Conservation (phyloP, 2,329 filamentous ascomycete species). For the Colletotrichum coccodes region DNA sequence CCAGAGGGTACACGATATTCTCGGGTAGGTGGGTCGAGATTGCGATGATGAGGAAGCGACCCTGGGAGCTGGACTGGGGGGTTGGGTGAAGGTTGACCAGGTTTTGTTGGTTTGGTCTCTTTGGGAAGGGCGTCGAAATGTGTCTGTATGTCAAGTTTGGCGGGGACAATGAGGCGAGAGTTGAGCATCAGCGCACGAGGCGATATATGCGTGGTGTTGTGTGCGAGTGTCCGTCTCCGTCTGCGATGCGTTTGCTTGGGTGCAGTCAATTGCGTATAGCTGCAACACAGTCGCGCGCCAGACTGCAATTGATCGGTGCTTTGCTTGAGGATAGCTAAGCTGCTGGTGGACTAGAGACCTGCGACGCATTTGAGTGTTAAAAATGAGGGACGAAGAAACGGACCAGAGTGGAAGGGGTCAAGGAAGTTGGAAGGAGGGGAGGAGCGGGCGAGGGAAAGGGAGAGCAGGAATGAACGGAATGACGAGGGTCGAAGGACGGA, state of each 20-base stretch:
- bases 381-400: conserved; percentile 18
- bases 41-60: conserved; percentile 31
- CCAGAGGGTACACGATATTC: conserved; percentile 29
- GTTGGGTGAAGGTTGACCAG: conserved; percentile 15
- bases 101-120: conserved; percentile 24
- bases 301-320: conserved; percentile 8
- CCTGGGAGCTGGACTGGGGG: conserved; percentile 19
- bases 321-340: conserved; percentile 10
- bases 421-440: conserved; percentile 17
- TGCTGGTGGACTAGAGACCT: conserved; percentile 8
- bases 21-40: conserved; percentile 31
- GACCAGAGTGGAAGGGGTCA: conserved; percentile 24
- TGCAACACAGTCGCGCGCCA: conserved; percentile 9
- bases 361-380: conserved; percentile 28
- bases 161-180: not conserved
- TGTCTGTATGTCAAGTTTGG: not conserved
- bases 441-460: conserved; percentile 1
- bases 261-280: not conserved
- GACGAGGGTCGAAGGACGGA: conserved; percentile 8
- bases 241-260: not conserved
- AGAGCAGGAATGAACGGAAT: conserved; percentile 13
- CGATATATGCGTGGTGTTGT: not conserved
- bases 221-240: not conserved
- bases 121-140: conserved; percentile 3
- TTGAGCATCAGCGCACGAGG: not conserved